Conservation (phyloP, 306 rosid species). For the Glycine latifolia region DNA sequence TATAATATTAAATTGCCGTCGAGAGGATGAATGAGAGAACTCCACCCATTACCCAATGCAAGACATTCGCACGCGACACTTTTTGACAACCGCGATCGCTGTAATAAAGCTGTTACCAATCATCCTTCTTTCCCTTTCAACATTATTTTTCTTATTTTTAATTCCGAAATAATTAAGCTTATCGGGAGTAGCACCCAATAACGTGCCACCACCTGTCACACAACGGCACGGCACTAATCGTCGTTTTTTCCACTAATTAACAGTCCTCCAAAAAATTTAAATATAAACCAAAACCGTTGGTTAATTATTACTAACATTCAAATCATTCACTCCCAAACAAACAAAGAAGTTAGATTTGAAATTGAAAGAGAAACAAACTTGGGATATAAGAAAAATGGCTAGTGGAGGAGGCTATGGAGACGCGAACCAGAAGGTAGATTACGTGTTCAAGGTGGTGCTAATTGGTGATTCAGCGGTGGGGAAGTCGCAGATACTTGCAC, state of each 20-base stretch:
- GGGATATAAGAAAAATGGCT: conserved; percentile 57
- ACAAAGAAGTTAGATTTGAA: not conserved
- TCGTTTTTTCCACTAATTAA: not conserved
- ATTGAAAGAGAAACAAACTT: not conserved
- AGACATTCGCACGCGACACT: not conserved
- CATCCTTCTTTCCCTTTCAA: not conserved
- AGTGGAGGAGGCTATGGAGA: conserved; percentile 74
- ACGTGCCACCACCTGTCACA: conserved; percentile 28
- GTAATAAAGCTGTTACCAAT: conserved; percentile 19
- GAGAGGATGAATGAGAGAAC: too few species aligned
- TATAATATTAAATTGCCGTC: too few species aligned
- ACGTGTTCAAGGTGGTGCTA: conserved; percentile 90
- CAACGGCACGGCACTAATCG: not conserved
- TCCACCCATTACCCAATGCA: too few species aligned
- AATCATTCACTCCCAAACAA: not conserved
- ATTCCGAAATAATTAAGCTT: not conserved
- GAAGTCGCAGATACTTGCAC: conserved; percentile 88
- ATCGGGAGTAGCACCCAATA: conserved; percentile 27
- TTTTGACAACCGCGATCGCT: conserved; percentile 4
- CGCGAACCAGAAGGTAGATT: conserved; percentile 86
- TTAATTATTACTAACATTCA: not conserved
- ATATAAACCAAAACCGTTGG: not conserved
- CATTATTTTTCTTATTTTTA: not conserved
- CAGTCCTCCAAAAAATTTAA: not conserved
- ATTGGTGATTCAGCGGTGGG: conserved; percentile 97